Base-by-base conservation (phyloP, 129 eudicot species). In the Flaveria linearis region DNA sequence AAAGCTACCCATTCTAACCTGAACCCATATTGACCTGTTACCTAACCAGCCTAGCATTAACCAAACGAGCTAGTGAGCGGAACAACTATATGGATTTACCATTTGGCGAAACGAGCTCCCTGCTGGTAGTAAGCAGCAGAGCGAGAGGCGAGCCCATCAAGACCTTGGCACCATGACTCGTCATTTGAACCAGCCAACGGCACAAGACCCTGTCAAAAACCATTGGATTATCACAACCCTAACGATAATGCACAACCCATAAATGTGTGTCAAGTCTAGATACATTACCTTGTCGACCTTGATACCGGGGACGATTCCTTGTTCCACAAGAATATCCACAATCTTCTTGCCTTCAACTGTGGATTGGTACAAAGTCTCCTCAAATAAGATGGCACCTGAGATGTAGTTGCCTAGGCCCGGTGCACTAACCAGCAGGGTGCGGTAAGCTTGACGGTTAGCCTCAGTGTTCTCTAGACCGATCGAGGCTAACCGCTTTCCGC, bases 131-230 rank as follows among this genome's bases (percentile, higher is more conserved):
- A 90, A 79, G 96, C 90, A 79, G 96, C 96, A 20, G 96, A 78
- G 64, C 96, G 92, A 1, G 96, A 90, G n/a, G 92, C 92, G 22
- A 90, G 90, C n/a, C 96, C 96, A 68, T 90, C 96, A 72, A 90
- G 96, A 84, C 96, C 96, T 82, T 90, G 96, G 87, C 96, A 90
- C 96, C 96, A 90, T 14, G 96, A 90, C 77, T 90, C 96, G 12
- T 86, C 83, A 73, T 90, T 90, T 58, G 96, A 90, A 51, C 96
- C 96, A 80, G 86, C 86, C 76, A 90, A 82, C 15, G 96, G 96
- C 66, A 90, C 96, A 51, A 90, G 82, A 78, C 96, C 96, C 96
- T 90, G 72, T 71, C 67, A 73, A 18, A 64, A 4, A 68, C 15
- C 73, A 75, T 50, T 18, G 55, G 6, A 5, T 74, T 45, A 74